These are phyloP conservation scores for Phytophthora tubulina DNA, from an alignment of 352 stramenopile genomes.

Conservation along the genomic window DNA sequence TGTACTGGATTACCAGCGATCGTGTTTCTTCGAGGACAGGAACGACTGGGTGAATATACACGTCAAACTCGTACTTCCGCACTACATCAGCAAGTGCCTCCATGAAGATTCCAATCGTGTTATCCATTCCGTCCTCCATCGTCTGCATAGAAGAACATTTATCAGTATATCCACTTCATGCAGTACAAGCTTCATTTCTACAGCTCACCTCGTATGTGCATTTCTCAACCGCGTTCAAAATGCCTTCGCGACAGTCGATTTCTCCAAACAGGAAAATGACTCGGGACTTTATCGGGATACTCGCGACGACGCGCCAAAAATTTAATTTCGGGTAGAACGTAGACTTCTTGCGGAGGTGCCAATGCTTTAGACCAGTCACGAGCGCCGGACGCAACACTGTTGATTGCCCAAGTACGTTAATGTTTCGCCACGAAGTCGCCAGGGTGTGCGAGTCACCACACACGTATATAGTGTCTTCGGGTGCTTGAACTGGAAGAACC, in stretches of 20 bases:
- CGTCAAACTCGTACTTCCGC: slow-evolving; percentile 69
- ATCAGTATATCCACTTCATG: neutral
- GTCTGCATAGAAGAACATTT: slow-evolving; percentile 40
- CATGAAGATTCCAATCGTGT: slow-evolving; percentile 89
- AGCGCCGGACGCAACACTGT: slow-evolving; percentile 70
- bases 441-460: slow-evolving; percentile 95
- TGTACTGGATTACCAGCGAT: slow-evolving; percentile 86
- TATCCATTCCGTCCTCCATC: slow-evolving; percentile 81
- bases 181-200: neutral
- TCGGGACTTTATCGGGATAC: slow-evolving; percentile 59
- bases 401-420: slow-evolving; percentile 35
- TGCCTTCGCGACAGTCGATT: slow-evolving; percentile 96
- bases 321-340: slow-evolving; percentile 94
- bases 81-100: slow-evolving; percentile 59
- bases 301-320: slow-evolving; percentile 79
- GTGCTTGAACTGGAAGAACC: neutral
- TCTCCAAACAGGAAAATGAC: slow-evolving; percentile 95
- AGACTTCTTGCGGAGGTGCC: slow-evolving; percentile 88
- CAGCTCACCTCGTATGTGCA: slow-evolving; percentile 82
- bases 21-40: slow-evolving; percentile 92
- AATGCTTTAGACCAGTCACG: slow-evolving; percentile 95
- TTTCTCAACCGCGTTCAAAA: slow-evolving; percentile 89
- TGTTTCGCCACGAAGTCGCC: slow-evolving; percentile 85
- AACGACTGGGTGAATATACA: slow-evolving; percentile 88
- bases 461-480: slow-evolving; percentile 68